Conservation (phyloP, 2,329 filamentous ascomycete genomes). For the Torrubiellomyces zombiae region DNA sequence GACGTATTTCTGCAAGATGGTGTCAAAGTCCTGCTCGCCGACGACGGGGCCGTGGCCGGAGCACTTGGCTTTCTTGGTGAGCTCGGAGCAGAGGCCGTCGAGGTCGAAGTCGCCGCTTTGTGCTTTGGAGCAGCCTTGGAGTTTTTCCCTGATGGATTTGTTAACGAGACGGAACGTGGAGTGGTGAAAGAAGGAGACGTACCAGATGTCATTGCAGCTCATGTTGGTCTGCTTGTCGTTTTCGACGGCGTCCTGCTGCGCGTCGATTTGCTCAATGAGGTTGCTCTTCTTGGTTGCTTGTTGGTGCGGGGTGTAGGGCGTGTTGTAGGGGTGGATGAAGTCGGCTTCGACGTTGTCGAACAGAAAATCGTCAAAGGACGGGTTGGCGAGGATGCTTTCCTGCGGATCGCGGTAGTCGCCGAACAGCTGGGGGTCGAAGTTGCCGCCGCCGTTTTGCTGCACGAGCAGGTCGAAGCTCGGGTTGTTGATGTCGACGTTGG, state of each 20-base stretch:
- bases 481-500: conserved; percentile 24
- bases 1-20: conserved; percentile 51
- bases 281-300: conserved; percentile 40
- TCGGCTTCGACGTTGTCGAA: conserved; percentile 70
- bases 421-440: conserved; percentile 84
- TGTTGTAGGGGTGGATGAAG: conserved; percentile 68
- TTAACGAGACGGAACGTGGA: conserved; percentile 19
- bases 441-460: conserved; percentile 66
- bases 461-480: conserved; percentile 57
- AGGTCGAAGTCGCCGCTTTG: conserved; percentile 86
- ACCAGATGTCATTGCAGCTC: conserved; percentile 90
- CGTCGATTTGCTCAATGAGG: conserved; percentile 64
- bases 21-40: conserved; percentile 75
- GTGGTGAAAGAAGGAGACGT: conserved; percentile 30
- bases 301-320: conserved; percentile 32
- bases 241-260: conserved; percentile 50
- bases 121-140: conserved; percentile 75
- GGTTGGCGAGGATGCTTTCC: conserved; percentile 54
- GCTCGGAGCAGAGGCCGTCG: conserved; percentile 78
- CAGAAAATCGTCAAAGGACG: conserved; percentile 56
- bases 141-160: conserved; percentile 53
- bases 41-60: conserved; percentile 83
- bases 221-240: conserved; percentile 50
- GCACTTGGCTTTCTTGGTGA: conserved; percentile 91
- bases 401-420: conserved; percentile 85